Evolutionary conservation across 345 rosid genomes (phyloP), one percentile per base, ranked within the genome.

Genomic region (Eucalyptus curtisii): DNA sequence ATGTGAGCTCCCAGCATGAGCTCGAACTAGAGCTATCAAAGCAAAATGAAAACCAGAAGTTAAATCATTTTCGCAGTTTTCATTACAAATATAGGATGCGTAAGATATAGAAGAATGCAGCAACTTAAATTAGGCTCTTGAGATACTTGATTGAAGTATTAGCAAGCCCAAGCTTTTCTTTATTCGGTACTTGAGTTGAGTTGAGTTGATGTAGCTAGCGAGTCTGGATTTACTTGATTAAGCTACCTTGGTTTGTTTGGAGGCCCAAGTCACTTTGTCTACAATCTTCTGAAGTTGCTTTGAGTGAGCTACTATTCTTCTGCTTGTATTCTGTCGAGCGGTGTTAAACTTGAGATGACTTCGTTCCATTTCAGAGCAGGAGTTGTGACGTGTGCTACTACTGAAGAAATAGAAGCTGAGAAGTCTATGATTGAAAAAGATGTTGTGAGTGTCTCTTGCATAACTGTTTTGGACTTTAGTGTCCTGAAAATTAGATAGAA

Each of bases 341-440:
- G 20, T 30, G 33, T 85, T 85, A 50, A 50, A 85, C 49, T 33
- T 85, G 47, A 76, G 82, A 76, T 76, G 5, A 37, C 82, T 48
- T 50, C 3, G 19, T 52, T 44, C 27, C 37, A 40, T 49, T 93
- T 55, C 92, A 95, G 99, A 89, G 89, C 87, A 88, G 93, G 94
- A 90, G 84, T 91, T 33, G 93, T 96, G 89, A 95, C 95, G 88
- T 94, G 92, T 89, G 99, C 99, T 14, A 96, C 99, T 85, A 93
- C 94, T 19, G 99, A 98, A 90, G 99, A 98, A 91, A 97, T 98
- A 16, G 98, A 95, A 90, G 98, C 96, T 1, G 97, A 94, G 93
- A 97, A 96, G 88, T 93, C 97, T 84, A 89, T 92, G 49, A 94
- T 97, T 86, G 98, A 97, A 94, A 93, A 90, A 33, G 97, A 96